A percentile compares a stretch with the other conserved stretches of the same genome.
Evolutionary conservation across 192 early-diverging fungal species (phyloP).

Genomic region (Linderina pennispora): DNA sequence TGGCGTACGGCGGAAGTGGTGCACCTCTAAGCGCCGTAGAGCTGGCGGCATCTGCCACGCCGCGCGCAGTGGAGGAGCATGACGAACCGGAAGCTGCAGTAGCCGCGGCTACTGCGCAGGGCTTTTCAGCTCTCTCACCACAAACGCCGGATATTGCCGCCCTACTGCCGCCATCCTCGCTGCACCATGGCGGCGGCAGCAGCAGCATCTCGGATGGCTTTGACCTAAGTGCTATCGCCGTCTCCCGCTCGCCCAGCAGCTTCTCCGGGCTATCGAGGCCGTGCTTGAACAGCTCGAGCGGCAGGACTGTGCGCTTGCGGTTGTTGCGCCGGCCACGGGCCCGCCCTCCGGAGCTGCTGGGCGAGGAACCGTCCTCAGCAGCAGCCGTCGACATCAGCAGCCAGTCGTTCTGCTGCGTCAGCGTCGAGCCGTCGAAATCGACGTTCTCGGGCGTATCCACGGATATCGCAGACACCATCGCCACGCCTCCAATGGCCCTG

Average conservation of each 20-base stretch:
- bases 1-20: too few species aligned
- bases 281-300: slow-evolving; percentile 25
- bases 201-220: too few species aligned
- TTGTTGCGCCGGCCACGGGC: slow-evolving; percentile 27
- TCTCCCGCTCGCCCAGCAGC: too few species aligned
- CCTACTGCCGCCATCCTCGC: too few species aligned
- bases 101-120: background rate
- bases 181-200: background rate
- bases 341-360: slow-evolving; percentile 24
- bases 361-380: slow-evolving; percentile 26
- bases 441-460: slow-evolving; percentile 11
- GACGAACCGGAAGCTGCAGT: too few species aligned
- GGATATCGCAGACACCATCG: slow-evolving; percentile 4
- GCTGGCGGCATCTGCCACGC: too few species aligned
- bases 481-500: slow-evolving; percentile 9
- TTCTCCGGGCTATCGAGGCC: too few species aligned
- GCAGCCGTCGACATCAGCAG: slow-evolving; percentile 39
- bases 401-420: slow-evolving; percentile 45
- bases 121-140: too few species aligned
- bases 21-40: too few species aligned
- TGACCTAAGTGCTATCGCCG: too few species aligned
- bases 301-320: slow-evolving; percentile 45
- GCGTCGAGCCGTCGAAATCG: slow-evolving; percentile 41
- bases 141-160: too few species aligned
- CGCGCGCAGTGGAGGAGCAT: too few species aligned